Conservation (phyloP, 202 grass and related monocot species). For the Cymbopogon flexuosus region DNA sequence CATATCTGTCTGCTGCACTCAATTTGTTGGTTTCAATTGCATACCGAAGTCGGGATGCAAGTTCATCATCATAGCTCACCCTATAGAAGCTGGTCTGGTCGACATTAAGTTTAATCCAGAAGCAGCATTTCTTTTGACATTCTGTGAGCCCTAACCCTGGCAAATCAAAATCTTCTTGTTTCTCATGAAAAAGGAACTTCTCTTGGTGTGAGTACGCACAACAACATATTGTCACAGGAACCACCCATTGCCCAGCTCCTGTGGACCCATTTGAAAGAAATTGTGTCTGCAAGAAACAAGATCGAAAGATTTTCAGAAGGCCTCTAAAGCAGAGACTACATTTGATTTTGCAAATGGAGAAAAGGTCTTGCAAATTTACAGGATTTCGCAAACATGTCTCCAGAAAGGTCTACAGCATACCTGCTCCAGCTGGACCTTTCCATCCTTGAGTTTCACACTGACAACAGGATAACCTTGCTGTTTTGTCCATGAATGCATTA, state of each 20-base stretch:
- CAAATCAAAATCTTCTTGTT: conserved; percentile 52
- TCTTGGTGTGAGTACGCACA: conserved; percentile 69
- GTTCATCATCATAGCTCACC: conserved; percentile 79
- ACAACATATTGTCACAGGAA: conserved; percentile 77
- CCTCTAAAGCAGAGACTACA: neutral
- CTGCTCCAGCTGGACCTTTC: conserved; percentile 69
- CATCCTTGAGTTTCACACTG: conserved; percentile 49
- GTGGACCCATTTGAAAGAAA: conserved; percentile 72
- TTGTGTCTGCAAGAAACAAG: conserved; percentile 59
- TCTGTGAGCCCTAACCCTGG: conserved; percentile 38
- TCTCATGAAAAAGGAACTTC: conserved; percentile 66
- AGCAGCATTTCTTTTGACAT: conserved; percentile 34
- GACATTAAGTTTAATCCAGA: conserved; percentile 91
- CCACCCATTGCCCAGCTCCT: conserved; percentile 75
- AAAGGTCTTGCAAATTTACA: neutral
- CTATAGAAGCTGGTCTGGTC: conserved; percentile 89
- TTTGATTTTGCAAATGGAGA: conserved; percentile 2
- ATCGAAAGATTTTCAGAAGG: conserved; percentile 18
- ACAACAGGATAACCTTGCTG: conserved; percentile 94
- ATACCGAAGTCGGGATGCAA: conserved; percentile 57
- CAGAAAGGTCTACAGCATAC: conserved; percentile 29
- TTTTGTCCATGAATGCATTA: conserved; percentile 98
- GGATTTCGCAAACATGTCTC: neutral
- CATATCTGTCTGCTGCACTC: conserved; percentile 77
- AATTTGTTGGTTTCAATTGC: conserved; percentile 72